Percentiles rank a stretch among this genome's conserved stretches.
phyloP scores from a whole-genome alignment of 2,329 filamentous ascomycete species.

The Akanthomyces muscarius region DNA sequence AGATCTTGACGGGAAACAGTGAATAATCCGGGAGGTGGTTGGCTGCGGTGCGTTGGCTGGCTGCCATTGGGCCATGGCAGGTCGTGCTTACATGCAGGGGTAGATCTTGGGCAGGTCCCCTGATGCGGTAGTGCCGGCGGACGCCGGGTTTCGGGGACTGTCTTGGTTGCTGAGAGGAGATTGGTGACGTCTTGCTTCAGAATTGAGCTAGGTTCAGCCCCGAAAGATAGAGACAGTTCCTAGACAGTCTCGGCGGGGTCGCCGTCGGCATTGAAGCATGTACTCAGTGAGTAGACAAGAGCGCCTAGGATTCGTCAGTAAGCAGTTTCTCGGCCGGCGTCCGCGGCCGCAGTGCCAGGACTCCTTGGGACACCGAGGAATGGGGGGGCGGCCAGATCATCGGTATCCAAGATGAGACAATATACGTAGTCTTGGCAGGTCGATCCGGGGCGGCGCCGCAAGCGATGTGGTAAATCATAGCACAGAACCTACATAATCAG shows the following conservation, averaged over 20 bases:
- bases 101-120: background rate
- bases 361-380: constrained; percentile 1
- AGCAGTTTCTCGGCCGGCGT: background rate
- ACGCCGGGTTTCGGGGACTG: background rate
- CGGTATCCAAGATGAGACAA: constrained; percentile 3
- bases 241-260: background rate
- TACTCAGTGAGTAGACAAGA: background rate
- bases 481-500: background rate
- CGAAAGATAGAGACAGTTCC: background rate
- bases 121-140: background rate
- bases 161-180: background rate
- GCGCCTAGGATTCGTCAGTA: background rate
- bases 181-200: background rate
- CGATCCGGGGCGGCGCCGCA: background rate
- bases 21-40: background rate
- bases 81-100: constrained; percentile 2
- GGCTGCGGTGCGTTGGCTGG: background rate
- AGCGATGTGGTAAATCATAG: background rate
- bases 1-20: background rate
- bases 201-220: background rate
- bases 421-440: background rate
- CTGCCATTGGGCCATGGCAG: background rate
- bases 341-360: background rate
- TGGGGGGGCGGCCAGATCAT: background rate
- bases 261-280: constrained; percentile 3